Evolutionary conservation across 148 eudicot species (phyloP).

Genomic region (Diospyros kaki): DNA sequence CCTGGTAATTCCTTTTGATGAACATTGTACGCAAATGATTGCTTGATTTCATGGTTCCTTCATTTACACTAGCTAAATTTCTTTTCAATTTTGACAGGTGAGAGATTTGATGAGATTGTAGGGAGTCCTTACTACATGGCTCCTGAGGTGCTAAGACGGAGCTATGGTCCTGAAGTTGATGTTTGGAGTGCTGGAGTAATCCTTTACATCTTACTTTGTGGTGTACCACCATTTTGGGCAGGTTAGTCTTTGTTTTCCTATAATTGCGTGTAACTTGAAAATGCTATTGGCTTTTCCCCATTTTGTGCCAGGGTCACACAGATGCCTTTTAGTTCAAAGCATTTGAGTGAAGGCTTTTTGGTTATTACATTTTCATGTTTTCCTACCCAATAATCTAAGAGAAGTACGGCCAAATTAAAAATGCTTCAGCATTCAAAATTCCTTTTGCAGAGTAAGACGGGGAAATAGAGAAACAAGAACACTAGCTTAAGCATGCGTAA

Average conservation of each 20-base stretch:
- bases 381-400: background rate
- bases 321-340: background rate
- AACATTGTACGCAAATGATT: background rate
- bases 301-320: background rate
- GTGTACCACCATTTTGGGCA: constrained; percentile 66
- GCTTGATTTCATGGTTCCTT: background rate
- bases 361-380: background rate
- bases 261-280: too few species aligned
- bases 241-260: constrained; percentile 17
- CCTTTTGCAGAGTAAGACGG: background rate
- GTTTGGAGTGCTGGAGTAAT: constrained; percentile 63
- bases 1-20: constrained; percentile 23
- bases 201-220: constrained; percentile 57
- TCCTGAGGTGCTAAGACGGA: constrained; percentile 45
- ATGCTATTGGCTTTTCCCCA: background rate
- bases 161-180: constrained; percentile 52
- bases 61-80: background rate
- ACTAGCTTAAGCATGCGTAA: background rate
- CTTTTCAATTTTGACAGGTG: constrained; percentile 3
- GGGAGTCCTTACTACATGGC: constrained; percentile 69
- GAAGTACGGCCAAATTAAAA: background rate
- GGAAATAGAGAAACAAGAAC: background rate
- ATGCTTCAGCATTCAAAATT: background rate
- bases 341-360: background rate
- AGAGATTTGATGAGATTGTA: constrained; percentile 29